Percentiles rank a stretch among this genome's conserved stretches.
Evolutionary conservation across 352 stramenopile genomes (phyloP).

Genomic region (Phytopythium oedochilum): DNA sequence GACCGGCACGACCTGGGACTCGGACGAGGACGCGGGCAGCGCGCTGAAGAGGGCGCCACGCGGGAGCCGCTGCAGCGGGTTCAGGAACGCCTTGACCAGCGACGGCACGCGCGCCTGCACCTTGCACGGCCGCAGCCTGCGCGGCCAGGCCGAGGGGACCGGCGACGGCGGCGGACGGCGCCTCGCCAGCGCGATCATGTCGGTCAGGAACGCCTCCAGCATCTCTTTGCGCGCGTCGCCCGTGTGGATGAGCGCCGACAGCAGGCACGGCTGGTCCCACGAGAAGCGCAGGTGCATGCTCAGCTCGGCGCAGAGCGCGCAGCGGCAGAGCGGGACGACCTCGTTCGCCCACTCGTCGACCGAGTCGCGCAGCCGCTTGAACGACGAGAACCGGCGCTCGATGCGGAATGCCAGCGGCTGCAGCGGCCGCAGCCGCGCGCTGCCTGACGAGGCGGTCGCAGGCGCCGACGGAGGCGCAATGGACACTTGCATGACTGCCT

Average conservation of each 20-base stretch:
- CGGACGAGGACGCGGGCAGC: too few species aligned
- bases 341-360: constrained; percentile 29
- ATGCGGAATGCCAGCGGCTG: constrained; percentile 17
- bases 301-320: constrained; percentile 43
- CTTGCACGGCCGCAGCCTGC: constrained; percentile 12
- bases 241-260: constrained; percentile 22
- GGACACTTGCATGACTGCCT: too few species aligned
- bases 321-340: constrained; percentile 9
- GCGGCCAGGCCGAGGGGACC: too few species aligned
- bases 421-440: too few species aligned
- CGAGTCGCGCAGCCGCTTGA: constrained; percentile 11
- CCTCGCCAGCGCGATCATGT: constrained; percentile 27
- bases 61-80: too few species aligned
- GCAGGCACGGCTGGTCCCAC: constrained; percentile 19
- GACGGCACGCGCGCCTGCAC: constrained; percentile 23
- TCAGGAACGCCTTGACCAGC: constrained; percentile 32
- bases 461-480: too few species aligned
- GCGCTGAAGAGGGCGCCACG: too few species aligned
- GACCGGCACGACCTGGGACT: constrained; percentile 8
- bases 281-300: constrained; percentile 38
- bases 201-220: constrained; percentile 27
- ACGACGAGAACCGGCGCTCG: constrained; percentile 57
- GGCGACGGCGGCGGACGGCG: not conserved
- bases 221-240: constrained; percentile 30
- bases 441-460: too few species aligned